Percentiles rank a stretch among this genome's conserved stretches.
Conservation (phyloP, 2,329 filamentous ascomycete genomes). For the Leptographium radiaticola region DNA sequence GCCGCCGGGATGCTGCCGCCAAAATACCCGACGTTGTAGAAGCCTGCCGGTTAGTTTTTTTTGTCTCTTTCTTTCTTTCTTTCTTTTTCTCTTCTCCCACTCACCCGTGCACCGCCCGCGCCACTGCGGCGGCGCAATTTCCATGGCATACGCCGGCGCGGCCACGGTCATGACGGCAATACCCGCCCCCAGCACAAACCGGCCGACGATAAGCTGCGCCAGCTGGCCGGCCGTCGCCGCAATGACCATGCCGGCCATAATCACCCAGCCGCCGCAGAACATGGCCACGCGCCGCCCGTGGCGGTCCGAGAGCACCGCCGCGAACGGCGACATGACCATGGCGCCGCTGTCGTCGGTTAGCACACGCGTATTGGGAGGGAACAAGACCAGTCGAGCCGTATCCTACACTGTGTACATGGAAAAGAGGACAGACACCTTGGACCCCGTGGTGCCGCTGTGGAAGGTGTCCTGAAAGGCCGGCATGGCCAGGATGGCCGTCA, state of each 20-base stretch:
- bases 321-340: constrained; percentile 26
- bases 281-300: constrained; percentile 31
- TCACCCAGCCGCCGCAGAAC: constrained; percentile 29
- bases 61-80: neutral
- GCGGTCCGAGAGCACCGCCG: constrained; percentile 30
- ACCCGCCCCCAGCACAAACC: constrained; percentile 32
- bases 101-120: constrained; percentile 29
- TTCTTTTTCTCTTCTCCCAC: neutral
- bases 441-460: constrained; percentile 22
- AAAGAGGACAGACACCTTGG: constrained; percentile 27
- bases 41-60: constrained; percentile 9
- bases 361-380: neutral
- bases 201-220: constrained; percentile 30
- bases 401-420: constrained; percentile 36
- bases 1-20: constrained; percentile 37
- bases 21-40: constrained; percentile 43
- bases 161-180: constrained; percentile 35
- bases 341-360: constrained; percentile 22
- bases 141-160: constrained; percentile 33
- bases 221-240: constrained; percentile 23
- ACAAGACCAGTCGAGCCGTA: neutral
- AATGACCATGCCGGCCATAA: constrained; percentile 31
- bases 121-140: constrained; percentile 36
- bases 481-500: constrained; percentile 32
- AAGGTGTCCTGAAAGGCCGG: constrained; percentile 27